Base-by-base conservation (phyloP, 2,329 filamentous ascomycete species). In the Cadophora gregata region DNA sequence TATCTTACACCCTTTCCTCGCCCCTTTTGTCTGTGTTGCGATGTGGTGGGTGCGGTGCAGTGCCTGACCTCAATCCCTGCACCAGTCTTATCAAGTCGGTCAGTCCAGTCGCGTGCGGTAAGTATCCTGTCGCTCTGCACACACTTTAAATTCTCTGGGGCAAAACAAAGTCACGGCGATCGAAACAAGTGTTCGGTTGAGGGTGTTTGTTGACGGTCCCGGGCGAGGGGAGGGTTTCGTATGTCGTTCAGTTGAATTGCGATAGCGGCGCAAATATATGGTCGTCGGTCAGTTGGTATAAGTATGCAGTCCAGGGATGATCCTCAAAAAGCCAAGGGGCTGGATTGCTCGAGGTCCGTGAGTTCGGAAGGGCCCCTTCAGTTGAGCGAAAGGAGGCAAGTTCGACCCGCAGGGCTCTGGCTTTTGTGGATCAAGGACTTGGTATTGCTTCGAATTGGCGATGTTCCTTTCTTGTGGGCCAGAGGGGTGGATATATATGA, bases 271-370 rank as follows among this genome's bases (percentile, higher is more conserved):
- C n/a, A 24, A 5, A 56, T 56, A 56, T 56, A 56, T 38, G 53
- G 50, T 29, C 2, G 25, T 53, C 14, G 51, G 33, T 24, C 6
- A 10, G 10, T 33, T 56, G n/a, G n/a, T 31, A 56, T 45, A 14
- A 19, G n/a, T 31, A 56, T 45, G 36, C 36, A 38, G 51, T 55
- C 25, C 53, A 56, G 53, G 53, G 53, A 56, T 56, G 53, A 56
- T 38, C 31, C 53, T 56, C 53, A 38, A 47, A 60, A 47, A 62
- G n/a, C 33, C 48, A 14, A 42, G 29, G 14, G 45, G 47, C 24
- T 42, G 47, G 47, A 29, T 38, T 21, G 16, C 29, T 58, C 33
- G 58, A 60, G 36, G 58, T 48, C 42, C 58, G 58, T 48, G 36
- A 24, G 58, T 60, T 45, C 36, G 36, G 56, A 45, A 59, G 56